Evolutionary conservation across 495 filamentous ascomycete species (phyloP).

Genomic region (Xanthoparmelia taractica): DNA sequence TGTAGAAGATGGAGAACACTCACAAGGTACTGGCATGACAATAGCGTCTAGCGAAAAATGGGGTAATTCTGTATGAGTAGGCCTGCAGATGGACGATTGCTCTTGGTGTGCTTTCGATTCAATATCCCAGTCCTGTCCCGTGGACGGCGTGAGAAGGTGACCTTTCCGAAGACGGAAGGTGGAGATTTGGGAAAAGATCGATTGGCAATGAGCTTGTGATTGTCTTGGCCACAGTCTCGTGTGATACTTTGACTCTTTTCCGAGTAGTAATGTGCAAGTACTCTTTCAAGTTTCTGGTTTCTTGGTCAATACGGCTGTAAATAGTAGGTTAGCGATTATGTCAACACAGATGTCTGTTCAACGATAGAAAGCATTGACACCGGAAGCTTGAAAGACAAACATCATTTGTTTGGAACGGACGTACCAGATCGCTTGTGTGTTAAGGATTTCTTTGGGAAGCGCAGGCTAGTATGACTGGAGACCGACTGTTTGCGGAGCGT

Average conservation of each 20-base stretch:
- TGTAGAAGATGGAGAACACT: conserved; percentile 12
- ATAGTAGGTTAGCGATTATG: neutral
- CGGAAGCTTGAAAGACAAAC: neutral
- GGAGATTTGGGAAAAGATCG: neutral
- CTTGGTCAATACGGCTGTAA: neutral
- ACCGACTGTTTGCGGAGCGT: neutral
- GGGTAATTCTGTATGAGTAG: conserved; percentile 4
- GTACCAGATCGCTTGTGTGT: conserved; percentile 10
- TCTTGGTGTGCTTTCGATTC: conserved; percentile 5
- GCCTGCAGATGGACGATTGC: neutral
- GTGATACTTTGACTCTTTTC: neutral
- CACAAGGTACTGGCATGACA: conserved; percentile 29
- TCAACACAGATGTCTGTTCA: neutral
- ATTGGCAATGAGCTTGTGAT: neutral
- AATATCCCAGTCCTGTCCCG: conserved; percentile 1
- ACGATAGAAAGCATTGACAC: neutral
- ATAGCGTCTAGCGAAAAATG: conserved; percentile 1
- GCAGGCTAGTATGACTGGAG: neutral
- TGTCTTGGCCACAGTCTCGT: neutral
- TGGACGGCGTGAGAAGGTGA: neutral
- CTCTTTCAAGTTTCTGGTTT: neutral
- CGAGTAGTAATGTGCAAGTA: neutral
- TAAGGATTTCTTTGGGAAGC: neutral
- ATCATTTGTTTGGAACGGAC: neutral
- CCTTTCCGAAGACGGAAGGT: neutral